Conservation (phyloP, 768 basidiomycete genomes). For the Rhizopogon vesiculosus region DNA sequence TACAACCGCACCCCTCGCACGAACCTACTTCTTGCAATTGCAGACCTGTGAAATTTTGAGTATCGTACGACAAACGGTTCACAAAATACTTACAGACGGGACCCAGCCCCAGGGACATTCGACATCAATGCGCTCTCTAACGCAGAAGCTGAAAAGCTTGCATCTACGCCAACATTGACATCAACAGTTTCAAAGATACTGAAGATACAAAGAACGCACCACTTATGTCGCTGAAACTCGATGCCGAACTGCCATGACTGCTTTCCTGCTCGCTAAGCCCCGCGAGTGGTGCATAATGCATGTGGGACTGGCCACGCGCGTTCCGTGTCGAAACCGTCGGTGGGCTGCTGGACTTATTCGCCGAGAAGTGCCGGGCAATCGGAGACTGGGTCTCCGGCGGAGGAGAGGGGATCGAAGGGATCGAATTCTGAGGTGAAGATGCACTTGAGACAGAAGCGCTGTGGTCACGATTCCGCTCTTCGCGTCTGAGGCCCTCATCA, state of each 20-base stretch:
- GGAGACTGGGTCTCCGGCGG: conserved; percentile 52
- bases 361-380: conserved; percentile 44
- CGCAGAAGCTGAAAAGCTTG: conserved; percentile 73
- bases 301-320: conserved; percentile 45
- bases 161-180: conserved; percentile 36
- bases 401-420: conserved; percentile 78
- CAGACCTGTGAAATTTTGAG: conserved; percentile 23
- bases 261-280: conserved; percentile 53
- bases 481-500: conserved; percentile 33
- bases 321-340: conserved; percentile 53
- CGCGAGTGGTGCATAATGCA: conserved; percentile 41
- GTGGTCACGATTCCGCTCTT: conserved; percentile 46
- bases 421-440: conserved; percentile 72
- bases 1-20: conserved; percentile 26
- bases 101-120: conserved; percentile 62
- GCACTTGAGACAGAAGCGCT: conserved; percentile 74
- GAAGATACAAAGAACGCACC: conserved; percentile 40
- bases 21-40: conserved; percentile 28
- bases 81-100: conserved; percentile 56
- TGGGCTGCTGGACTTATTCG: conserved; percentile 58
- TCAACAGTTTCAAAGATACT: not conserved
- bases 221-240: conserved; percentile 84
- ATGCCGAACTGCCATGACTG: conserved; percentile 67
- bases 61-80: not conserved
- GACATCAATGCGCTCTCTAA: conserved; percentile 78